Evolutionary conservation across 2,329 filamentous ascomycete genomes (phyloP).

Genomic region (Alternaria viburni): DNA sequence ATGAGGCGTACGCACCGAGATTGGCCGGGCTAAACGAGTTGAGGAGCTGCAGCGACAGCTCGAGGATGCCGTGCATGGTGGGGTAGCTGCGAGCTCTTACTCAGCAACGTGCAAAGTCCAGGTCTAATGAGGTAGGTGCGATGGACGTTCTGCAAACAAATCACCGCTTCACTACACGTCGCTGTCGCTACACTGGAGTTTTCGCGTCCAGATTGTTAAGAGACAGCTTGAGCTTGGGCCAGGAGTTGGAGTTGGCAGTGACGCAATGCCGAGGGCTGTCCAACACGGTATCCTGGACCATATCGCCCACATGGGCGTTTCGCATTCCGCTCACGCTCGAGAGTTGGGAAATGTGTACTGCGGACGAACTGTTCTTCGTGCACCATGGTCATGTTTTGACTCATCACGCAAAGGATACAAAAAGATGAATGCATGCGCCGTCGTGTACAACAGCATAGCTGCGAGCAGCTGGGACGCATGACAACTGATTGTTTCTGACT

Average conservation of each 20-base stretch:
- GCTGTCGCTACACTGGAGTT: neutral
- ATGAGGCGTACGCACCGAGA: constrained; percentile 19
- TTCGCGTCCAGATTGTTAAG: neutral
- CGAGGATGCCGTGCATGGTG: constrained; percentile 33
- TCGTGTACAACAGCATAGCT: neutral
- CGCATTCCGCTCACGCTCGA: neutral
- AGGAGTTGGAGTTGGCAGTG: constrained; percentile 4
- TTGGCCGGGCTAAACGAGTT: constrained; percentile 22
- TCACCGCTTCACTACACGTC: neutral
- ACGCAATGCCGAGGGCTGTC: constrained; percentile 7
- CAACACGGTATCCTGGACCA: constrained; percentile 3
- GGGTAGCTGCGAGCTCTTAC: constrained; percentile 11
- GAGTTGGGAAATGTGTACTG: neutral
- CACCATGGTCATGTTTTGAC: neutral
- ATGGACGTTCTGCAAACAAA: neutral
- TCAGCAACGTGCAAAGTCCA: neutral
- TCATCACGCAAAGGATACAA: neutral
- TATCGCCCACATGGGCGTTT: neutral
- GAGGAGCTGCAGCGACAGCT: constrained; percentile 34
- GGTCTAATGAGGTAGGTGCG: neutral
- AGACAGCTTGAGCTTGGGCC: constrained; percentile 5
- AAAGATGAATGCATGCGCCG: neutral
- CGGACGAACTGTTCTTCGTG: neutral
- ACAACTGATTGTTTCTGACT: neutral
- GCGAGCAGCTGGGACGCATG: neutral